A percentile compares a stretch with the other conserved stretches of the same genome.
phyloP scores from a whole-genome alignment of 768 basidiomycete species.

The Pisolithus orientalis region DNA sequence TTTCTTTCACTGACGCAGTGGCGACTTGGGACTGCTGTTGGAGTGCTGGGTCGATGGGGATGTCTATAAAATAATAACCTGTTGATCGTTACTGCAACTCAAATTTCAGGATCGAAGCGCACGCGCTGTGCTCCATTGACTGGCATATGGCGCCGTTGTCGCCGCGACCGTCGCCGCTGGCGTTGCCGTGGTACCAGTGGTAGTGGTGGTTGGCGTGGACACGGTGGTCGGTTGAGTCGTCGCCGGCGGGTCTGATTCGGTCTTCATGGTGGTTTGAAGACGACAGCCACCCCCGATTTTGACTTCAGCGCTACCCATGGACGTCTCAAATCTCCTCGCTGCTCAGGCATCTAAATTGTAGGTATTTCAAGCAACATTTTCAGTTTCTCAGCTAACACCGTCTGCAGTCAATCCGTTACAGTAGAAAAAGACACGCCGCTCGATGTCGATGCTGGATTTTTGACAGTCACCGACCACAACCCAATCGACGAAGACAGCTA shows the following conservation, averaged over 20 bases:
- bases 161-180: constrained; percentile 25
- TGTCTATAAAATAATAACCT: constrained; percentile 34
- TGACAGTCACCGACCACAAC: constrained; percentile 85
- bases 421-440: constrained; percentile 79
- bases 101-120: constrained; percentile 11
- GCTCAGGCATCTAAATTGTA: constrained; percentile 69
- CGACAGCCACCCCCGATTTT: too few relatives aligned
- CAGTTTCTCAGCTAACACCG: not conserved
- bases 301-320: constrained; percentile 40
- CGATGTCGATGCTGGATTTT: constrained; percentile 73
- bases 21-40: constrained; percentile 47
- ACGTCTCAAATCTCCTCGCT: constrained; percentile 75
- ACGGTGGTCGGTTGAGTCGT: constrained; percentile 22
- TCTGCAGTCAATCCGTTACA: constrained; percentile 51
- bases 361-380: constrained; percentile 19
- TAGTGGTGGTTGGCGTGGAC: not conserved
- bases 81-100: not conserved
- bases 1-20: constrained; percentile 30
- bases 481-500: constrained; percentile 82
- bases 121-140: constrained; percentile 38
- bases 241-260: constrained; percentile 33
- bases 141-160: constrained; percentile 23
- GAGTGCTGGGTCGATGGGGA: constrained; percentile 63
- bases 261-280: constrained; percentile 31
- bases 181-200: constrained; percentile 41